Evolutionary conservation across 768 basidiomycete genomes (phyloP), one percentile per base, ranked within the genome.

Genomic region (Lepiota brunneoincarnata): DNA sequence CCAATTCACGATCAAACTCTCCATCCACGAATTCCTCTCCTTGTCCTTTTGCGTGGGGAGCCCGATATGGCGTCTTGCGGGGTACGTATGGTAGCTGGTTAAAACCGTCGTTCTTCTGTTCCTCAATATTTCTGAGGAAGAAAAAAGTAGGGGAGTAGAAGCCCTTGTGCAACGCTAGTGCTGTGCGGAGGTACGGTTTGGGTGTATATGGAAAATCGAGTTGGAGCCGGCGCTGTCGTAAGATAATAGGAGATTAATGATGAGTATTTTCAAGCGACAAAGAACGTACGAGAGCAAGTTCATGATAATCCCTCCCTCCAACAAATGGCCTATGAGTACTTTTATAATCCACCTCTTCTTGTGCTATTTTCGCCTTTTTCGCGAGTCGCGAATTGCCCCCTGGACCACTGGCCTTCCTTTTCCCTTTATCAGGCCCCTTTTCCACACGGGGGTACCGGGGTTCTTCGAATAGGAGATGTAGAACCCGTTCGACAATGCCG

Each of bases 131-230:
- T 0, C 61, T 60, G 7, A 93, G 72, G 12, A 67, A 66, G 24
- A 89, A 64, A 63, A 83, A 80, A 0, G 89, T 75, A 0, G 90
- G 87, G 0, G 84, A 87, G 61, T 90, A 93, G 26, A 89, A 74
- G 1, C 59, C 59, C 7, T 74, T 71, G 50, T 77, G 59, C 0
- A 47, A 39, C 2, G 53, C 35, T 5, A 87, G 71, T 9, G 62
- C 66, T n/a, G 63, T 59, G 20, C 80, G 79, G 36, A 91, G 71
- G 60, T 83, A 76, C 0, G 73, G 62, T 48, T 79, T 79, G 0
- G 85, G 82, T 11, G 86, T 75, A 40, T 68, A 68, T 1, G 84
- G 83, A 65, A 83, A 91, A 57, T 83, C 79, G 2, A 61, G 50
- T 61, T 76, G 72, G 4, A 90, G 78, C 56, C 80, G 75, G 18